Evolutionary conservation across 2,329 filamentous ascomycete genomes (phyloP).

Genomic region (Teratosphaeria zuluensis): DNA sequence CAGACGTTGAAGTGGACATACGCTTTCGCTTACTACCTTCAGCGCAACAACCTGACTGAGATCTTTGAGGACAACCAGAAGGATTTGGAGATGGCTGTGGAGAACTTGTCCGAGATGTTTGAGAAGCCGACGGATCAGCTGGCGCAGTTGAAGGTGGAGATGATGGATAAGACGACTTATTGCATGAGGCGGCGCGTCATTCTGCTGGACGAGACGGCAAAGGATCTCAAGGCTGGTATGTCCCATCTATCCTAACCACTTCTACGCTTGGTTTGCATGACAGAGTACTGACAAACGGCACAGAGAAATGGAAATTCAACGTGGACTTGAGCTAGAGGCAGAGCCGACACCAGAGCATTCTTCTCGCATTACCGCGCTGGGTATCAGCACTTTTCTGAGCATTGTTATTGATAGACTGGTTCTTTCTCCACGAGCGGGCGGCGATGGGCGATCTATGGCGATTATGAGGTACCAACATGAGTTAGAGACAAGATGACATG

Average conservation of each 20-base stretch:
- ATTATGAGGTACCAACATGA: background rate
- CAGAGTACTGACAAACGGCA: background rate
- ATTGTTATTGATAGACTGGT: background rate
- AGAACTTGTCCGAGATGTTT: constrained; percentile 97
- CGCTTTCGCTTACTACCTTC: constrained; percentile 96
- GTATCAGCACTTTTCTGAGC: background rate
- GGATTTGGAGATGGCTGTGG: constrained; percentile 92
- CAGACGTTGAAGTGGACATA: constrained; percentile 99
- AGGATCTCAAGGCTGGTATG: constrained; percentile 80
- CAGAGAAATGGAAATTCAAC: constrained; percentile 1
- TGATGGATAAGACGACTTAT: constrained; percentile 97
- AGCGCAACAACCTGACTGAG: constrained; percentile 85
- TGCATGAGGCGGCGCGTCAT: constrained; percentile 90
- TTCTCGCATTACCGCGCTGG: background rate
- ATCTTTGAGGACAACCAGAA: constrained; percentile 99
- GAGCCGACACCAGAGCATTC: background rate
- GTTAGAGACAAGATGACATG: background rate
- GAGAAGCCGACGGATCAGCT: constrained; percentile 90
- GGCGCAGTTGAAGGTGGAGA: constrained; percentile 82
- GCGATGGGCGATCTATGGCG: background rate
- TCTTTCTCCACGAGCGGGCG: background rate
- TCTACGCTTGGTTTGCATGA: background rate
- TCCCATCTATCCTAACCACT: constrained; percentile 10
- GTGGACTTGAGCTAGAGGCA: constrained; percentile 1
- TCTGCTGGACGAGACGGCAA: constrained; percentile 80